Base-by-base conservation (phyloP, 345 rosid species). In the Euclidium syriacum region DNA sequence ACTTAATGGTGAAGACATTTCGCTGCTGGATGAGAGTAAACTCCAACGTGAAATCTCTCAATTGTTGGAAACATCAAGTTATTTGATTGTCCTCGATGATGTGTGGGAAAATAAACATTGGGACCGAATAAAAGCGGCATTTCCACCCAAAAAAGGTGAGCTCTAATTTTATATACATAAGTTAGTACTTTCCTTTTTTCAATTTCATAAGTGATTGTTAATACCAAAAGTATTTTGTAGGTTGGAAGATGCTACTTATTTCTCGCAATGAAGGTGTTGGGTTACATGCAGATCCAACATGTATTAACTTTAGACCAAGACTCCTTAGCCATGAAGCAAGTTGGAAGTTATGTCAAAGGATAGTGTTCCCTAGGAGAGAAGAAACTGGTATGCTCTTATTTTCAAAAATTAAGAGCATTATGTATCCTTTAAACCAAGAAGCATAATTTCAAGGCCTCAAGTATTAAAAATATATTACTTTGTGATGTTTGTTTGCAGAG, bases 171-270 rank as follows among this genome's bases (percentile, higher is more conserved):
- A 5, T 15, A 19, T 4, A n/a, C n/a, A n/a, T n/a, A n/a, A n/a
- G n/a, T 20, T 5, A n/a, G n/a, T n/a, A n/a, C n/a, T n/a, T n/a
- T n/a, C n/a, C n/a, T n/a, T n/a, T n/a, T n/a, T n/a, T n/a, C n/a
- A n/a, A n/a, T n/a, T n/a, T n/a, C n/a, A n/a, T n/a, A n/a, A n/a
- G n/a, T 44, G 19, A 15, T n/a, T n/a, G n/a, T n/a, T n/a, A n/a
- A n/a, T 18, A 19, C 5, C 3, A 44, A 44, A n/a, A n/a, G n/a
- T 14, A 38, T 36, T 27, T 27, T 27, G 32, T 30, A 0, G 25
- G 59, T 3, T 73, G 79, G 62, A 80, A 74, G 55, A 56, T 80
- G 43, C 24, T 80, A 67, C 42, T 74, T 22, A 80, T 81, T 0
- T 67, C 84, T 29, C 73, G 77, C 9, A 56, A 74, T 7, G 62